phyloP scores from a whole-genome alignment of 1,284 basidiomycete species.

The Ceratobasidium sp. region DNA sequence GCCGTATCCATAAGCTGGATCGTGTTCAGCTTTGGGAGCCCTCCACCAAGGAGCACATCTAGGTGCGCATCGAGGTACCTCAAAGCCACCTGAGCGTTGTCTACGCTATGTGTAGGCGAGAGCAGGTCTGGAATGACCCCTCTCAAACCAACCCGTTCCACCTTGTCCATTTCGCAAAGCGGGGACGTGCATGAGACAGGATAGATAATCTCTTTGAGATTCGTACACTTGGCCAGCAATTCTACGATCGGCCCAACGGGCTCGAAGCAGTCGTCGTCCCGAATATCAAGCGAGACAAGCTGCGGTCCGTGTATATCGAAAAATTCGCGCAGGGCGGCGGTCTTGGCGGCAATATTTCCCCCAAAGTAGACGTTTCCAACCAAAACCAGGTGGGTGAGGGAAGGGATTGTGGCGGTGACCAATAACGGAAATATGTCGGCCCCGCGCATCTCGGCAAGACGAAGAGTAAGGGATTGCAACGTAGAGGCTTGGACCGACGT shows the following conservation, averaged over 20 bases:
- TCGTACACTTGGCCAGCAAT: slow-evolving; percentile 23
- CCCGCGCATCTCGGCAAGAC: slow-evolving; percentile 36
- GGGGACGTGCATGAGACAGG: slow-evolving; percentile 35
- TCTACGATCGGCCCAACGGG: slow-evolving; percentile 36
- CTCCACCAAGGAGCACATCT: slow-evolving; percentile 16
- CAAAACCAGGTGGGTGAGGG: slow-evolving; percentile 23
- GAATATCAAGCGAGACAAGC: slow-evolving; percentile 31
- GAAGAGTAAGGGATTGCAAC: slow-evolving; percentile 20
- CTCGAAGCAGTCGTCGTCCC: slow-evolving; percentile 31
- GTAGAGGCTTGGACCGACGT: slow-evolving; percentile 8
- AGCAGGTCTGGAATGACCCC: slow-evolving; percentile 19
- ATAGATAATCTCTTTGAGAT: slow-evolving; percentile 21
- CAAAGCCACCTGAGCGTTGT: slow-evolving; percentile 13
- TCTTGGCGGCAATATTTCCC: slow-evolving; percentile 32
- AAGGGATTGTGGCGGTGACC: slow-evolving; percentile 15
- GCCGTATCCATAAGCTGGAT: slow-evolving; percentile 31
- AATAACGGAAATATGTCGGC: slow-evolving; percentile 31
- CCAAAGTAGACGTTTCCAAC: slow-evolving; percentile 37
- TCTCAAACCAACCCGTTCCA: slow-evolving; percentile 28
- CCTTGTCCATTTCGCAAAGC: slow-evolving; percentile 30
- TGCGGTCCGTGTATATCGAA: slow-evolving; percentile 37
- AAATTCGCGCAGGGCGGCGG: slow-evolving; percentile 31
- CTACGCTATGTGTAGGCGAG: neutral
- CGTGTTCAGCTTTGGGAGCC: slow-evolving; percentile 30
- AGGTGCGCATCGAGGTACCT: slow-evolving; percentile 31